These are phyloP conservation scores for Linaria vulgaris DNA, from an alignment of 257 asterid species.

Conservation along the genomic window DNA sequence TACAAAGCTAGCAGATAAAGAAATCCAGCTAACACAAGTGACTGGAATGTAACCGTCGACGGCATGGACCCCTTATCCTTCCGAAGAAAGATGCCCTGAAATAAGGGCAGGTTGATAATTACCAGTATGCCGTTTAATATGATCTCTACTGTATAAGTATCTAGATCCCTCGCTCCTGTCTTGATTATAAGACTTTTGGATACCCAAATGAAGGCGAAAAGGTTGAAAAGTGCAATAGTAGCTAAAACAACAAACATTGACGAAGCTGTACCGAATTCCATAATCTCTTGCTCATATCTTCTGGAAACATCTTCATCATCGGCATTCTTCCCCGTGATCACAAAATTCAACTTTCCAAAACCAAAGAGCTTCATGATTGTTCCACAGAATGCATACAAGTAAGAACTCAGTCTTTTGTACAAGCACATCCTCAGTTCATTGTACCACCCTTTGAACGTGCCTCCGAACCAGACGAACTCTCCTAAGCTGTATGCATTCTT, in stretches of 20 bases:
- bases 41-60: constrained; percentile 19
- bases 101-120: constrained; percentile 32
- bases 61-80: constrained; percentile 37
- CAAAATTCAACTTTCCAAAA: constrained; percentile 28
- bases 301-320: constrained; percentile 31
- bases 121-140: constrained; percentile 25
- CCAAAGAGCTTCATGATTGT: constrained; percentile 27
- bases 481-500: constrained; percentile 26
- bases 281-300: constrained; percentile 33
- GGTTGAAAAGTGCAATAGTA: constrained; percentile 31
- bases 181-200: constrained; percentile 4
- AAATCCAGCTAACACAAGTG: constrained; percentile 25
- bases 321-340: constrained; percentile 33
- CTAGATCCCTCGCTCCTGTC: not conserved
- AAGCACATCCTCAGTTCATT: constrained; percentile 45
- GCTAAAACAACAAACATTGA: constrained; percentile 33
- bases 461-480: constrained; percentile 34
- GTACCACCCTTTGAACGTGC: constrained; percentile 40
- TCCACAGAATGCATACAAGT: constrained; percentile 24
- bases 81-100: constrained; percentile 32
- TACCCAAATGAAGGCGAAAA: constrained; percentile 19
- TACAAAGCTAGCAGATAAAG: constrained; percentile 23
- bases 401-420: constrained; percentile 34
- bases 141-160: constrained; percentile 18
- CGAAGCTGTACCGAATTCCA: constrained; percentile 42